A percentile compares a stretch with the other conserved stretches of the same genome.
Conservation (phyloP, 768 basidiomycete species). For the Erythrobasidium yunnanense region DNA sequence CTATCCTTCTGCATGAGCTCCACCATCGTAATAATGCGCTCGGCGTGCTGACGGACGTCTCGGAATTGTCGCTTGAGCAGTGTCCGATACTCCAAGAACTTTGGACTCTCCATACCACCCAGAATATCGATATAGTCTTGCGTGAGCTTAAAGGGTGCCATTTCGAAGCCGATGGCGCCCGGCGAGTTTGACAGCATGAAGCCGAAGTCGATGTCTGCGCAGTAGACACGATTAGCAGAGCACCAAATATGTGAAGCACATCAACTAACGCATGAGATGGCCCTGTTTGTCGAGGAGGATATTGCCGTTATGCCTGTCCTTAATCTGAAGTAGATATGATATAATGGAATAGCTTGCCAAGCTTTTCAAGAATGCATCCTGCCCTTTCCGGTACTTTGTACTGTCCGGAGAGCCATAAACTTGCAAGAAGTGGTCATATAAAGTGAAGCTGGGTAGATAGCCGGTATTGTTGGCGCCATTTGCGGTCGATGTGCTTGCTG, state of each 20-base stretch:
- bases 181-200: slow-evolving; percentile 96
- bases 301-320: slow-evolving; percentile 97
- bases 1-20: slow-evolving; percentile 95
- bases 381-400: slow-evolving; percentile 77
- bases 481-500: slow-evolving; percentile 56
- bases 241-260: background rate
- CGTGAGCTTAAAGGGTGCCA: slow-evolving; percentile 95
- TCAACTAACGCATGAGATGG: slow-evolving; percentile 60
- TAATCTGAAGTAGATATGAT: slow-evolving; percentile 93
- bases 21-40: slow-evolving; percentile 84
- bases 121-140: slow-evolving; percentile 92
- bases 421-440: slow-evolving; percentile 82
- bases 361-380: slow-evolving; percentile 59
- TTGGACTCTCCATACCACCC: slow-evolving; percentile 65
- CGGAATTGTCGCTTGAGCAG: slow-evolving; percentile 91
- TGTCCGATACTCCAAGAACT: slow-evolving; percentile 70
- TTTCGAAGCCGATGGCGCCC: slow-evolving; percentile 95
- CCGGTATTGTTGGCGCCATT: slow-evolving; percentile 26
- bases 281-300: slow-evolving; percentile 92
- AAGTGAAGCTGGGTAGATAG: slow-evolving; percentile 52
- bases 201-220: slow-evolving; percentile 79
- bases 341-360: slow-evolving; percentile 75
- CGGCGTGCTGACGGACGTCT: slow-evolving; percentile 85
- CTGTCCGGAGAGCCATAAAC: slow-evolving; percentile 83
- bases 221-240: background rate